Evolutionary conservation across 2,329 filamentous ascomycete genomes (phyloP), one percentile per base, ranked within the genome.

Genomic region (Stachybotrys chartarum): DNA sequence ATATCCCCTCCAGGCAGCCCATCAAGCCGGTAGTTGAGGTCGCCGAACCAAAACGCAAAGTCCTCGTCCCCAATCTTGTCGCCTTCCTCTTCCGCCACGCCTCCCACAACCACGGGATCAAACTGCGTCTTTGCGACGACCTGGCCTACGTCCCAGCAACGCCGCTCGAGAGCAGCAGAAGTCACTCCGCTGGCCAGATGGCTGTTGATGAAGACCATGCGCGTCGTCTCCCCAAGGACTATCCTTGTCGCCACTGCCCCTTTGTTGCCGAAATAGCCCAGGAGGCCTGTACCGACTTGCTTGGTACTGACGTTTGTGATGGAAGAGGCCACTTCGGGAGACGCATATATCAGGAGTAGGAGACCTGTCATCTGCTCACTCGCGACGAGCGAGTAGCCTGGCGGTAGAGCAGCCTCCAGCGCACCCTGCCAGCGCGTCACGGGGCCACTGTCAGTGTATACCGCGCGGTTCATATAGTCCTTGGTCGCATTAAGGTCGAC

Each of bases 231-330:
- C 2, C 93, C 94, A 1, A 99, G 75, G 1, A 99, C 78, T 5
- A 99, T 76, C 18, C 93, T 83, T 5, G 88, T 88, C 3, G 87
- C 83, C 1, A 96, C 87, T 5, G 90, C 93, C 1, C 94, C 94
- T 69, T 99, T 99, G 70, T 99, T 99, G 10, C 94, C 94, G 76
- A 97, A 87, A 66, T 96, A 96, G 0, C 93, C 93, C 71, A 95
- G 83, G 48, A 97, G 71, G 0, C 94, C 94, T 0, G 94, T 99
- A 0, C 92, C 93, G 7, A 97, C 87, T 56, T 84, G 87, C 5
- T 85, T 85, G 1, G 87, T 91, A 70, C 90, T 95, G 61, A 96
- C 84, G 51, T 90, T 89, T 58, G 85, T 89, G 63, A 97, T 82
- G 3, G 86, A 88, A 0, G 85, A 79, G 1, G 83, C 83, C 46